phyloP scores from a whole-genome alignment of 495 filamentous ascomycete genomes.

The Xylaria palmicola region DNA sequence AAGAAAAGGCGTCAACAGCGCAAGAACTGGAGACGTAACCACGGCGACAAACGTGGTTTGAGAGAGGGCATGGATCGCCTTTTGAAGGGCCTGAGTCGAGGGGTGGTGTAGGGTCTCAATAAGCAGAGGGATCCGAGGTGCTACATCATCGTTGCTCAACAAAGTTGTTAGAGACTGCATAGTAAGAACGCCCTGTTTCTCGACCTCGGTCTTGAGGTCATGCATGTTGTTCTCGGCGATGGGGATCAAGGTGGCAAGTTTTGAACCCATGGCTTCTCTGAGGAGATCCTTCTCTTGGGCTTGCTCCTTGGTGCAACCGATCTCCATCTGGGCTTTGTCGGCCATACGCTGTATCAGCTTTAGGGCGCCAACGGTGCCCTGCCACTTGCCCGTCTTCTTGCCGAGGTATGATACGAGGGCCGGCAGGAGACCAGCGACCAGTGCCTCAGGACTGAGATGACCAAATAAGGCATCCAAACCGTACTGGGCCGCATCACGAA shows the following conservation, averaged over 20 bases:
- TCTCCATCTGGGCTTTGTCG: constrained; percentile 82
- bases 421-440: constrained; percentile 76
- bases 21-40: constrained; percentile 96
- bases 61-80: constrained; percentile 94
- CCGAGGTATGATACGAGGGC: constrained; percentile 69
- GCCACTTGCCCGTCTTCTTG: constrained; percentile 88
- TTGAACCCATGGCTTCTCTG: constrained; percentile 87
- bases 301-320: constrained; percentile 72
- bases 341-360: constrained; percentile 85
- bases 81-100: constrained; percentile 80
- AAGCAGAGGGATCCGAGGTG: constrained; percentile 86
- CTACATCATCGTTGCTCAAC: constrained; percentile 95
- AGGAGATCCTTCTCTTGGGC: constrained; percentile 83
- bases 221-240: constrained; percentile 93
- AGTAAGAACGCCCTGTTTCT: constrained; percentile 83
- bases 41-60: constrained; percentile 98
- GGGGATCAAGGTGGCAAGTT: constrained; percentile 86
- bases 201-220: constrained; percentile 87
- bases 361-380: constrained; percentile 85
- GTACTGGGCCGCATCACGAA: constrained; percentile 90
- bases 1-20: constrained; percentile 92
- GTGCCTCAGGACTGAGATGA: constrained; percentile 73
- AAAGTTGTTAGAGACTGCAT: constrained; percentile 90
- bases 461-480: constrained; percentile 86
- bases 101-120: constrained; percentile 96